Conservation (phyloP, 2,329 filamentous ascomycete species). For the Neospermospora avenae region DNA sequence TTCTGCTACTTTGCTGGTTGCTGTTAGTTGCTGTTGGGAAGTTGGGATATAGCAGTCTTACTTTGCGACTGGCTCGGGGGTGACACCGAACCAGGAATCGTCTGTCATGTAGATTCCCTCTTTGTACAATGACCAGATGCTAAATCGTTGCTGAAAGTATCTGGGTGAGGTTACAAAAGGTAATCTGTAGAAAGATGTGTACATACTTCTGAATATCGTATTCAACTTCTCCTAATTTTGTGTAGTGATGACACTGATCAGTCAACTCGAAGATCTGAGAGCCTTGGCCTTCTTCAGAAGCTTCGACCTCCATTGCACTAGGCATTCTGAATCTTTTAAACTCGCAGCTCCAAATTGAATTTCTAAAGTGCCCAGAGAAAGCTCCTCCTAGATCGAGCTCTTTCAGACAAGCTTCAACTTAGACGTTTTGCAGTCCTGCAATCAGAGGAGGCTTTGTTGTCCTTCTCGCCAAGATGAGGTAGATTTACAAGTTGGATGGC, state of each 20-base stretch:
- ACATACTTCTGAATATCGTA: conserved; percentile 79
- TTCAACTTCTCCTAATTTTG: conserved; percentile 66
- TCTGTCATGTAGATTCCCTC: conserved; percentile 87
- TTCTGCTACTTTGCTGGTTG: conserved; percentile 64
- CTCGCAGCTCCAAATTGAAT: not conserved
- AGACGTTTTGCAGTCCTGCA: too few relatives aligned
- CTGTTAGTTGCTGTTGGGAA: conserved; percentile 4
- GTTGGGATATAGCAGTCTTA: conserved; percentile 42
- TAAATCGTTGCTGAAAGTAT: conserved; percentile 87
- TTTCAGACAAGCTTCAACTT: too few relatives aligned
- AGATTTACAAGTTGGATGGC: too few relatives aligned
- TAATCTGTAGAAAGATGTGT: not conserved
- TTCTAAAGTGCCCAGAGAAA: not conserved
- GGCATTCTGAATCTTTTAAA: not conserved
- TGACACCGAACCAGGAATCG: conserved; percentile 95
- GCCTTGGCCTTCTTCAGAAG: not conserved
- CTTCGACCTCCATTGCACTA: not conserved
- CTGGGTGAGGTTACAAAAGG: conserved; percentile 42
- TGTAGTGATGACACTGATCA: conserved; percentile 72
- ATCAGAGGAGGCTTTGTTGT: too few relatives aligned
- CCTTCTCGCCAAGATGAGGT: too few relatives aligned
- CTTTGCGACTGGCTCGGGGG: conserved; percentile 86
- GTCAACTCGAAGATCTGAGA: conserved; percentile 41
- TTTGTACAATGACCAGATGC: conserved; percentile 84
- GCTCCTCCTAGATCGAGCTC: too few relatives aligned